These are phyloP conservation scores for Bolboschoenus planiculmis DNA, from an alignment of 176 grass and related monocot species.

Conservation along the genomic window DNA sequence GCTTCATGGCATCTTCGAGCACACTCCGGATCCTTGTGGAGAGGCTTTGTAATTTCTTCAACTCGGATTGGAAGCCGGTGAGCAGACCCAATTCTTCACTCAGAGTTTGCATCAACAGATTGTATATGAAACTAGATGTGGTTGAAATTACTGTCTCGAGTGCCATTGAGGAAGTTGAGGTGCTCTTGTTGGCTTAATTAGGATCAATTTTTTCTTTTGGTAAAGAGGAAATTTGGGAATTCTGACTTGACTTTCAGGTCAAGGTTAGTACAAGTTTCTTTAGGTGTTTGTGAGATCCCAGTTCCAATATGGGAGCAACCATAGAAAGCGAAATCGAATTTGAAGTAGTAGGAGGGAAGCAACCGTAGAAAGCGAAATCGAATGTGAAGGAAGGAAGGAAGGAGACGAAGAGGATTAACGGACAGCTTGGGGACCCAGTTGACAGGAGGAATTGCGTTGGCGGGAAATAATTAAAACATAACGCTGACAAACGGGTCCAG, in stretches of 20 bases:
- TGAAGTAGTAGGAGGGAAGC: too few relatives aligned
- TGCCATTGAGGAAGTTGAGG: not conserved
- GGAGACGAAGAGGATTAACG: too few relatives aligned
- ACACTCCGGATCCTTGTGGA: slow-evolving; percentile 12
- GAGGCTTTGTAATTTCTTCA: slow-evolving; percentile 9
- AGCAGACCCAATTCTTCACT: slow-evolving; percentile 4
- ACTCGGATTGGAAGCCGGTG: not conserved
- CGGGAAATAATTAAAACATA: too few relatives aligned
- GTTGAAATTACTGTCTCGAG: not conserved
- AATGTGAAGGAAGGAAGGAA: too few relatives aligned
- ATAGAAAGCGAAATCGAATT: too few relatives aligned
- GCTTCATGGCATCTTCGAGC: slow-evolving; percentile 15
- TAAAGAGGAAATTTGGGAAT: not conserved
- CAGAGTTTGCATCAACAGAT: not conserved
- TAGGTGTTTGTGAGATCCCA: too few relatives aligned
- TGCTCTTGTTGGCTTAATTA: not conserved
- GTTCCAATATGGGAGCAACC: too few relatives aligned
- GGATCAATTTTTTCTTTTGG: not conserved
- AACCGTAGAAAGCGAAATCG: too few relatives aligned
- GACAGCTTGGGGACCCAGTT: too few relatives aligned
- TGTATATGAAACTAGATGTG: slow-evolving; percentile 3
- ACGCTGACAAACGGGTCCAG: too few relatives aligned
- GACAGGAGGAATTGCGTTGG: too few relatives aligned
- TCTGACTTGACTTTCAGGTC: not conserved
- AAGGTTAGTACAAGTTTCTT: not conserved